Evolutionary conservation across 352 stramenopile genomes (phyloP).

Genomic region (Globisporangium iwayamae): DNA sequence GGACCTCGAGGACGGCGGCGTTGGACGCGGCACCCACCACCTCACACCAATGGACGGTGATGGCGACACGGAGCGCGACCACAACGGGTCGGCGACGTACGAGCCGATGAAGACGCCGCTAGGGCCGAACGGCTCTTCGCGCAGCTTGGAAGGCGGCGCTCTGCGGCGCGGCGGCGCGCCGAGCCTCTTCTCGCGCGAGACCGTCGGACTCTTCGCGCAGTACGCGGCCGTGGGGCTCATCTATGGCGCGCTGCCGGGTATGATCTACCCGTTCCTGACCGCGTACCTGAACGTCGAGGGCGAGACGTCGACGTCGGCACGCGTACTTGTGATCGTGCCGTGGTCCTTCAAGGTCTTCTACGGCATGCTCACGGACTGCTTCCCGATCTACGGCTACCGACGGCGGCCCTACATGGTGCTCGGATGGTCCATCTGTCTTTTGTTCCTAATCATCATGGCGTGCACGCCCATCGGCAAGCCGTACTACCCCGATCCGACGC

Average conservation of each 20-base stretch:
- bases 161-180: conserved; percentile 35
- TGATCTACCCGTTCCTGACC: conserved; percentile 51
- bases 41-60: not conserved
- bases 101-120: conserved; percentile 17
- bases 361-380: conserved; percentile 53
- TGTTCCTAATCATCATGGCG: conserved; percentile 45
- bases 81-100: conserved; percentile 1
- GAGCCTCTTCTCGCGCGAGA: conserved; percentile 25
- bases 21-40: not conserved
- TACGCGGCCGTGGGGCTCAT: conserved; percentile 48
- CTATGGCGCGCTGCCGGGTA: conserved; percentile 38
- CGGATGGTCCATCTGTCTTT: conserved; percentile 44
- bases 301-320: conserved; percentile 23
- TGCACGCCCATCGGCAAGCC: conserved; percentile 33
- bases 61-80: not conserved
- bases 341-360: conserved; percentile 72
- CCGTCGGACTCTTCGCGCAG: conserved; percentile 43
- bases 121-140: not conserved
- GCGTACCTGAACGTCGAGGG: conserved; percentile 46
- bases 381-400: conserved; percentile 53
- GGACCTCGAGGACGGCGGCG: not conserved
- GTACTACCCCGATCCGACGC: conserved; percentile 35
- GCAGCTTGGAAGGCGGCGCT: conserved; percentile 34
- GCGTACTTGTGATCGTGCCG: conserved; percentile 31
- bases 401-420: conserved; percentile 63